These are phyloP conservation scores for Solanum corneliomulleri DNA, from an alignment of 257 asterid species.

Conservation along the genomic window DNA sequence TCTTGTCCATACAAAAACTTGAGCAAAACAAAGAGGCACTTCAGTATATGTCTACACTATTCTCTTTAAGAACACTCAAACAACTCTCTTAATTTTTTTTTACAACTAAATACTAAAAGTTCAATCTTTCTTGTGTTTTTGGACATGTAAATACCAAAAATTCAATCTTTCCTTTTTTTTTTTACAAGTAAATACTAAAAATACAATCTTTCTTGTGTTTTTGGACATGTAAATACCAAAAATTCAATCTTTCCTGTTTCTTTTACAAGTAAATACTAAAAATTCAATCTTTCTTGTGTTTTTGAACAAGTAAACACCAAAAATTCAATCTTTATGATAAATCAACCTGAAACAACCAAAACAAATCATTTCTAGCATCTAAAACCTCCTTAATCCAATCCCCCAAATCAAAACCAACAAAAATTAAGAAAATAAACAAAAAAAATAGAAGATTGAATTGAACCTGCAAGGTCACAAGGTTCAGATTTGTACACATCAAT, in stretches of 20 bases:
- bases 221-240: background rate
- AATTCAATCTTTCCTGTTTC: background rate
- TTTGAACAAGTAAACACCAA: background rate
- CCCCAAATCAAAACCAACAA: background rate
- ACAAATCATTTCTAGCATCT: background rate
- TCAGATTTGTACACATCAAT: conserved; percentile 96
- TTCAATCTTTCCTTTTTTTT: background rate
- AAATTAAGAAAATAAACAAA: background rate
- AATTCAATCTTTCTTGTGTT: background rate
- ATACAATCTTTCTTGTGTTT: background rate
- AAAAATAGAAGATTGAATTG: background rate
- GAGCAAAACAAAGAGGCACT: background rate
- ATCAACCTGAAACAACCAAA: background rate
- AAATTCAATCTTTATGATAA: background rate
- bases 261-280: too few species aligned
- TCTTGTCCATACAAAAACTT: background rate
- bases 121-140: background rate
- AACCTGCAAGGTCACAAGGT: conserved; percentile 92
- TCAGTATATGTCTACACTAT: background rate
- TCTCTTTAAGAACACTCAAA: background rate
- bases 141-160: background rate
- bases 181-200: background rate
- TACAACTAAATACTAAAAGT: background rate
- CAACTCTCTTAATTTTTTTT: background rate
- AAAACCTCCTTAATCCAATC: background rate